Percentiles rank a stretch among this genome's conserved stretches.
phyloP scores from a whole-genome alignment of 768 basidiomycete genomes.

The Kwoniella newhampshirensis region DNA sequence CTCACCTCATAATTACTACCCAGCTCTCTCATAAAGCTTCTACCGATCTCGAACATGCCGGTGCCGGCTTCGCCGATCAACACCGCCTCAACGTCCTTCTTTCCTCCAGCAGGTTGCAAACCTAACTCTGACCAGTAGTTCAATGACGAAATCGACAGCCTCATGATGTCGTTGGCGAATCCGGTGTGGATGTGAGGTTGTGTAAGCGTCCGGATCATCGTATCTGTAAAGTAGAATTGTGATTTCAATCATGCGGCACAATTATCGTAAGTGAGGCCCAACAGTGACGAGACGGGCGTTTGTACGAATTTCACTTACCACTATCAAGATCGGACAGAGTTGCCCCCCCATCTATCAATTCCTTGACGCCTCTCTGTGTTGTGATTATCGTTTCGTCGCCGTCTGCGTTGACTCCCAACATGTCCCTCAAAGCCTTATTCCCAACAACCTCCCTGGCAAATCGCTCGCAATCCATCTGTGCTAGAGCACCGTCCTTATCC shows the following conservation, averaged over 20 bases:
- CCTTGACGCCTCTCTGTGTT: too few species aligned
- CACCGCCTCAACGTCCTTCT: conserved; percentile 27
- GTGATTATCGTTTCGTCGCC: neutral
- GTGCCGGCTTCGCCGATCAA: conserved; percentile 8
- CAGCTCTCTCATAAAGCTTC: conserved; percentile 4
- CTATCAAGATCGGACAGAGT: conserved; percentile 6
- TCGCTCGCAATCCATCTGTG: conserved; percentile 13
- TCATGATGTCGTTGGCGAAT: conserved; percentile 29
- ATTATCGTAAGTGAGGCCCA: too few species aligned
- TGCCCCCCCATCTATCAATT: neutral
- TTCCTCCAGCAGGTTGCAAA: conserved; percentile 39
- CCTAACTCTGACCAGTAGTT: conserved; percentile 42
- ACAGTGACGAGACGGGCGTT: too few species aligned
- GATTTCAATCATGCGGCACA: too few species aligned
- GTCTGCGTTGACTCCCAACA: neutral
- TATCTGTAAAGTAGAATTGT: conserved; percentile 2
- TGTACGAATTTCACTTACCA: too few species aligned
- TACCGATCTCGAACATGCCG: neutral
- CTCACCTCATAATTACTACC: conserved; percentile 18
- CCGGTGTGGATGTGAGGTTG: conserved; percentile 32
- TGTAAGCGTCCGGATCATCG: conserved; percentile 3
- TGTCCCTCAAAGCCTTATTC: conserved; percentile 17
- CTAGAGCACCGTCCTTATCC: neutral
- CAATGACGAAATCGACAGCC: conserved; percentile 25
- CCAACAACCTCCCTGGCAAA: conserved; percentile 21